Evolutionary conservation across 768 basidiomycete species (phyloP), one percentile per base, ranked within the genome.

Genomic region (Hortiboletus campestris): DNA sequence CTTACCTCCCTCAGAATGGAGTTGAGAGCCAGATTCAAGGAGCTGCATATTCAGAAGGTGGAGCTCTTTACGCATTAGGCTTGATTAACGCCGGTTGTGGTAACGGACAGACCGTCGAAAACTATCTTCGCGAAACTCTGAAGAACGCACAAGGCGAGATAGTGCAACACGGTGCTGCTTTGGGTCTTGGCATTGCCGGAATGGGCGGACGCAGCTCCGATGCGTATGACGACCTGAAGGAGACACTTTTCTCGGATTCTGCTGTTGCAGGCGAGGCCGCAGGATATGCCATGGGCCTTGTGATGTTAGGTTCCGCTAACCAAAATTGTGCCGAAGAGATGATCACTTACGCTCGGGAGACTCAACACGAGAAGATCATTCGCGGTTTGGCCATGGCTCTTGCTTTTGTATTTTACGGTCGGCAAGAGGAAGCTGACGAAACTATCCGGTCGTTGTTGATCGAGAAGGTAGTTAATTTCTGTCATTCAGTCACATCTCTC

Each of bases 321-420:
- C 77, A 80, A 29, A 86, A 84, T 36, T 84, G 85, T 51, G 84
- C 94, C 35, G 87, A 91, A 29, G 97, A 99, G 75, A 98, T 98
- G 96, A 77, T 98, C 53, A 83, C 88, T 49, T 99, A 99, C 67
- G 94, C 97, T 29, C 84, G 89, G 52, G 97, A 99, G 69, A 99
- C 97, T 2, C 94, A 97, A 66, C 97, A 98, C 68, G 97, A 99
- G 77, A 99, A 98, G 78, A 98, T 98, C 66, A 98, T 98, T 52
- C 88, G 97, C 43, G 94, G 94, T 60, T 80, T 99, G 51, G 91
- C 95, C 8, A 81, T 99, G 63, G 96, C 96, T 20, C 78, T 94
- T 42, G 92, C 93, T 2, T 92, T 98, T 71, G 82, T 98, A 55
- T 92, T 84, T 73, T 98, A 96, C 59, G 94, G 91, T 39, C 83